Conservation (phyloP, 257 asterid genomes). For the Solanum pimpinellifolium region DNA sequence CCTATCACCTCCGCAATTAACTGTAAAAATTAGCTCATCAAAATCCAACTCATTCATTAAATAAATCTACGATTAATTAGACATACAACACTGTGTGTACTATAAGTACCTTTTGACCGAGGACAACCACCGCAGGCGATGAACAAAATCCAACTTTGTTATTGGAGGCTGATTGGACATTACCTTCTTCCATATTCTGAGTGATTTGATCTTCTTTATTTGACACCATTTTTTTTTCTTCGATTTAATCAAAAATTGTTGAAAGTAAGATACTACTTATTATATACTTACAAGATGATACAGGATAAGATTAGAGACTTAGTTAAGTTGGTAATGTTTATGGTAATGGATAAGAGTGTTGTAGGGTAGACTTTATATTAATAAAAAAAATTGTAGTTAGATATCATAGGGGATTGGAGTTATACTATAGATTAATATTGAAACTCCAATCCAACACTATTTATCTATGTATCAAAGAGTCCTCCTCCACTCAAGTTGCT, state of each 20-base stretch:
- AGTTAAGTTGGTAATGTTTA: neutral
- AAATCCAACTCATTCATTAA: neutral
- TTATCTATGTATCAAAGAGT: neutral
- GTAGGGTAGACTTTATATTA: neutral
- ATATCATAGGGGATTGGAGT: neutral
- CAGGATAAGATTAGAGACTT: neutral
- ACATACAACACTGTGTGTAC: neutral
- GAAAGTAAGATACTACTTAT: neutral
- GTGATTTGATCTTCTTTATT: conserved; percentile 13
- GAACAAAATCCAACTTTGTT: neutral
- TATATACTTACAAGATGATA: neutral
- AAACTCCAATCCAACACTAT: neutral
- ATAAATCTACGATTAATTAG: neutral
- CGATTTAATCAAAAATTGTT: neutral
- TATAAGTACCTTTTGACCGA: conserved; percentile 27
- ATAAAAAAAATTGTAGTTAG: too few relatives aligned
- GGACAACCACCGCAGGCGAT: conserved; percentile 9
- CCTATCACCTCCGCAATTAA: conserved; percentile 56
- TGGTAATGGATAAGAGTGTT: neutral
- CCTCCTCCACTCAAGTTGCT: neutral
- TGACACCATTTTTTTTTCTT: neutral
- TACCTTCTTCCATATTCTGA: conserved; percentile 39
- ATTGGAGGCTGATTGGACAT: neutral
- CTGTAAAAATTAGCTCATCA: conserved; percentile 7
- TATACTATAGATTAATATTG: neutral